A percentile compares a stretch with the other conserved stretches of the same genome.
phyloP scores from a whole-genome alignment of 345 rosid species.

The Salix exigua region DNA sequence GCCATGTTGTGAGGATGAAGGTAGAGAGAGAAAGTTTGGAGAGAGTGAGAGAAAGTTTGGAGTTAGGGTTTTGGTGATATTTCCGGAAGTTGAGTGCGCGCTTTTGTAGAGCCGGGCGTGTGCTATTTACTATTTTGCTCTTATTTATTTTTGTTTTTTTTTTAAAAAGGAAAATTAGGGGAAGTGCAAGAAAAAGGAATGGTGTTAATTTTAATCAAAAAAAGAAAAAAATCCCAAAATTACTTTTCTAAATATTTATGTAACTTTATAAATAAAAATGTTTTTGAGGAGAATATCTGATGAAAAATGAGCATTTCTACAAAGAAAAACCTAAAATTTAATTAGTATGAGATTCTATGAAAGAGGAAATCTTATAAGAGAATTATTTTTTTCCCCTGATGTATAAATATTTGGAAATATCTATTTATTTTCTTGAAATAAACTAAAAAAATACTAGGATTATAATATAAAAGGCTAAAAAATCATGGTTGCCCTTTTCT shows the following conservation, averaged over 20 bases:
- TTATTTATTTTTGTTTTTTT: no score
- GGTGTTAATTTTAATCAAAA: no score
- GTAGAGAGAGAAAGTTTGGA: not conserved
- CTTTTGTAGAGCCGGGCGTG: not conserved
- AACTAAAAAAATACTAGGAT: no score
- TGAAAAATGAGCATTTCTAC: no score
- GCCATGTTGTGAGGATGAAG: slow-evolving; percentile 37
- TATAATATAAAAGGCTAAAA: no score
- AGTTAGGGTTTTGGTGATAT: slow-evolving; percentile 6
- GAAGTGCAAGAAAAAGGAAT: not conserved
- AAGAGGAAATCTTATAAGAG: not conserved
- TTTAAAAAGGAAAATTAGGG: not conserved
- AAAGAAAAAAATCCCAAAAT: not conserved
- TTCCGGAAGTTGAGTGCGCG: not conserved
- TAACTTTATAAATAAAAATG: no score
- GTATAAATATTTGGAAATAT: no score
- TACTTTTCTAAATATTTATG: no score
- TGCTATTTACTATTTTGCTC: not conserved
- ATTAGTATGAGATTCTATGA: no score
- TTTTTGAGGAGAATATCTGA: not conserved
- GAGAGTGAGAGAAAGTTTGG: not conserved
- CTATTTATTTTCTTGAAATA: no score
- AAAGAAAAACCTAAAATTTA: not conserved
- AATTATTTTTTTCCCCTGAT: not conserved
- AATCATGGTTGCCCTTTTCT: no score